phyloP scores from a whole-genome alignment of 2,329 filamentous ascomycete species.

The Claviceps purpurea region DNA sequence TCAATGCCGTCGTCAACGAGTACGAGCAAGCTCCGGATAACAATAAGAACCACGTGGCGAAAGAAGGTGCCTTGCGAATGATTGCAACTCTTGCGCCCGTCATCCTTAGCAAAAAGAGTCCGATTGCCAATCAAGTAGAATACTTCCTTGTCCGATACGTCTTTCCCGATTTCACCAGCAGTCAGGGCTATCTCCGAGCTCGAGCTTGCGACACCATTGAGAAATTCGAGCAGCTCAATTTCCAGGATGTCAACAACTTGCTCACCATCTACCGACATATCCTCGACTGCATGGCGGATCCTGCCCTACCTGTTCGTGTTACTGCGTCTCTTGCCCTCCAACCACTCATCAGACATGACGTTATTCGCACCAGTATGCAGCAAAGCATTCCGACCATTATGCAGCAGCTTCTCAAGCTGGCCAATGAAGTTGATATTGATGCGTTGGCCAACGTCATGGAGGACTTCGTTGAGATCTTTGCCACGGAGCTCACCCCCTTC shows the following conservation, averaged over 20 bases:
- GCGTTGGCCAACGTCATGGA: conserved; percentile 98
- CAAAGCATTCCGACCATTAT: conserved; percentile 97
- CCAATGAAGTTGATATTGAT: conserved; percentile 96
- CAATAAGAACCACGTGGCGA: conserved; percentile 87
- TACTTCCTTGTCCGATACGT: conserved; percentile 98
- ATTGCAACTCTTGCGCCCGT: conserved; percentile 90
- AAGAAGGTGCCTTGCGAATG: conserved; percentile 93
- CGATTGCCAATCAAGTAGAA: conserved; percentile 93
- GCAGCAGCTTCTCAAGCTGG: conserved; percentile 93
- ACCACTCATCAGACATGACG: conserved; percentile 86
- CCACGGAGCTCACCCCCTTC: conserved; percentile 91
- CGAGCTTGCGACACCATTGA: conserved; percentile 94
- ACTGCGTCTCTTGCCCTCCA: conserved; percentile 89
- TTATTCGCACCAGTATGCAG: conserved; percentile 92
- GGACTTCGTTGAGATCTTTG: conserved; percentile 97
- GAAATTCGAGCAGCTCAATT: conserved; percentile 95
- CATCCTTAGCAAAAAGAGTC: conserved; percentile 94
- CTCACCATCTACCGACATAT: conserved; percentile 95
- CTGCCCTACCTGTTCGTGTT: conserved; percentile 84
- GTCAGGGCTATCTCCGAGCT: conserved; percentile 82
- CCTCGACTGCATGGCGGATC: conserved; percentile 89
- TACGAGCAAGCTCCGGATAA: conserved; percentile 76
- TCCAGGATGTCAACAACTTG: conserved; percentile 91
- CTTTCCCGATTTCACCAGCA: conserved; percentile 92
- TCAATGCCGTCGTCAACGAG: conserved; percentile 87